A percentile compares a stretch with the other conserved stretches of the same genome.
These are phyloP conservation scores for Tetragonia tetragonoides DNA, from an alignment of 148 eudicot species.

Conservation along the genomic window DNA sequence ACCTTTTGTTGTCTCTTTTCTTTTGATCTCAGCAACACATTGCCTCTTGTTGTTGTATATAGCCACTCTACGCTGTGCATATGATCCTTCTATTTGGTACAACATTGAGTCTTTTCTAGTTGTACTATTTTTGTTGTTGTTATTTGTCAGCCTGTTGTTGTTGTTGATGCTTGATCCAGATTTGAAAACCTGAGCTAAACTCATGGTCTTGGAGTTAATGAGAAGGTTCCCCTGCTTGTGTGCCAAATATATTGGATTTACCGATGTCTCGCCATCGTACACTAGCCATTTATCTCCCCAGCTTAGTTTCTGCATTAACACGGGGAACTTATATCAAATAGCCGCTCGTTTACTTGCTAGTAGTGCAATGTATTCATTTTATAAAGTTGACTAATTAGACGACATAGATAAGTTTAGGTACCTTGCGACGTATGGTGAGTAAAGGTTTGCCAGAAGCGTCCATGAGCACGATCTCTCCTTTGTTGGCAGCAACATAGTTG, in stretches of 20 bases:
- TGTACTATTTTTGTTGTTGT: neutral
- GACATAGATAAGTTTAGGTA: constrained; percentile 9
- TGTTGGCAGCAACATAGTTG: constrained; percentile 45
- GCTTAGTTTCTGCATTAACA: constrained; percentile 44
- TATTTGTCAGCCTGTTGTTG: neutral
- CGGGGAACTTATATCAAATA: no score
- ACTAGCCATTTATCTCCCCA: constrained; percentile 57
- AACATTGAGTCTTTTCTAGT: neutral
- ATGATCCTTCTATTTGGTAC: constrained; percentile 70
- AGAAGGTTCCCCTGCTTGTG: constrained; percentile 42
- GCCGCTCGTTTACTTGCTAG: no score
- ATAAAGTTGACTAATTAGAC: no score
- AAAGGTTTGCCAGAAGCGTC: constrained; percentile 64
- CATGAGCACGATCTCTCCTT: constrained; percentile 57
- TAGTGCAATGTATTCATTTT: no score
- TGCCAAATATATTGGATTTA: constrained; percentile 43
- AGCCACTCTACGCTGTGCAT: constrained; percentile 42
- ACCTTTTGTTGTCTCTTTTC: constrained; percentile 52
- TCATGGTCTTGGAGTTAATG: constrained; percentile 24
- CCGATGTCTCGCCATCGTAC: constrained; percentile 52
- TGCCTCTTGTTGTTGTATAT: constrained; percentile 49
- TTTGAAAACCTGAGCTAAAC: constrained; percentile 42
- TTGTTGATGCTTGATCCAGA: neutral
- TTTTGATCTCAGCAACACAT: constrained; percentile 64
- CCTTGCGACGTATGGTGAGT: constrained; percentile 85